Evolutionary conservation across 1,139 yeast genomes (phyloP).

Genomic region (Hyphopichia buzzinii): DNA sequence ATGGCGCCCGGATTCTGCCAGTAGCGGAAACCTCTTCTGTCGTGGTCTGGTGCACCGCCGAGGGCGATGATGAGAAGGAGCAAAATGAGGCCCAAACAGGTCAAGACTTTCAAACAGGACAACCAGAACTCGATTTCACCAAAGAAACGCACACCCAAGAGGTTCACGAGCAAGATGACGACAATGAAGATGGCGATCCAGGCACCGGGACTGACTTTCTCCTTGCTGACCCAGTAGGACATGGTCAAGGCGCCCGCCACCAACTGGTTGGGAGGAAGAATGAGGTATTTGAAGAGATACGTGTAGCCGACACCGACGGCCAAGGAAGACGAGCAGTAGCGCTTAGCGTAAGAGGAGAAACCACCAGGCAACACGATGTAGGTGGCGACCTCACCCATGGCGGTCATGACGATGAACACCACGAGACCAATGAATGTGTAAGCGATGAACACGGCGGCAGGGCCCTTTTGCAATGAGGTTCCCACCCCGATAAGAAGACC

Average conservation of each 20-base stretch:
- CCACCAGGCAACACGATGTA: slow-evolving; percentile 68
- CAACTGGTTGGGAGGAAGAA: slow-evolving; percentile 52
- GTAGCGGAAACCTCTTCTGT: slow-evolving; percentile 63
- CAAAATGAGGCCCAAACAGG: slow-evolving; percentile 53
- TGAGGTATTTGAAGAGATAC: slow-evolving; percentile 47
- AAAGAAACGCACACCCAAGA: slow-evolving; percentile 60
- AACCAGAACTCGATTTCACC: slow-evolving; percentile 74
- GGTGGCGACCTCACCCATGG: slow-evolving; percentile 75
- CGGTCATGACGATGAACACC: slow-evolving; percentile 68
- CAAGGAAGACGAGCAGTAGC: slow-evolving; percentile 67
- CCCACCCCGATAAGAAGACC: slow-evolving; percentile 75
- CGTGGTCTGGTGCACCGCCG: slow-evolving; percentile 61
- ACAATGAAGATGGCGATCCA: slow-evolving; percentile 50
- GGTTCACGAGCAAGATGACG: slow-evolving; percentile 47
- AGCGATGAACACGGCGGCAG: slow-evolving; percentile 61
- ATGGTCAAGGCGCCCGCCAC: slow-evolving; percentile 60
- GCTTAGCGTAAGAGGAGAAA: slow-evolving; percentile 65
- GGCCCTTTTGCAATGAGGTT: slow-evolving; percentile 60
- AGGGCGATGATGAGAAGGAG: slow-evolving; percentile 48
- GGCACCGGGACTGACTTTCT: slow-evolving; percentile 50
- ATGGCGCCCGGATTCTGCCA: slow-evolving; percentile 68
- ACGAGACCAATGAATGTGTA: slow-evolving; percentile 60
- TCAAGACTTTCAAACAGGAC: slow-evolving; percentile 55
- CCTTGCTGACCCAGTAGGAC: slow-evolving; percentile 54
- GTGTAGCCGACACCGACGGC: slow-evolving; percentile 76